Percentiles rank a stretch among this genome's conserved stretches.
phyloP scores from a whole-genome alignment of 768 basidiomycete species.

The Tulasnella sp. region DNA sequence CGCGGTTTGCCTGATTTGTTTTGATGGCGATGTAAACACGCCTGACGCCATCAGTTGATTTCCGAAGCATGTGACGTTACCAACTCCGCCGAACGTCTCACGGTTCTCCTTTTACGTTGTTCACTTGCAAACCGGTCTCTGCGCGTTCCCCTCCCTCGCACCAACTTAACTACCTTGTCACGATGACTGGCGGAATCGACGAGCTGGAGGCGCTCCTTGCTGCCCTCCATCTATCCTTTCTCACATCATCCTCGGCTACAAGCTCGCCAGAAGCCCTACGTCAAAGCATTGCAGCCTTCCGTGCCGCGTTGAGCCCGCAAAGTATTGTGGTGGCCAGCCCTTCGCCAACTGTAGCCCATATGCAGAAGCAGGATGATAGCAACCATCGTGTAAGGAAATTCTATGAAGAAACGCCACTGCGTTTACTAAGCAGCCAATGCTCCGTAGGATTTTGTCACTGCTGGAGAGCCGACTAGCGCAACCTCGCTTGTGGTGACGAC shows the following conservation, averaged over 20 bases:
- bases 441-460: neutral
- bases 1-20: no score
- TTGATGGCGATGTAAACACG: no score
- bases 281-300: neutral
- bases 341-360: no score
- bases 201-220: neutral
- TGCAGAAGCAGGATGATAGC: neutral
- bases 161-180: neutral
- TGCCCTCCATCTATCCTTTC: neutral
- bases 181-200: neutral
- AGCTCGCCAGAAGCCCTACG: neutral
- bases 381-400: no score
- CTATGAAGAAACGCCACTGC: no score
- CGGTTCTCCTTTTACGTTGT: no score
- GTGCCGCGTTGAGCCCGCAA: neutral
- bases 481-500: neutral
- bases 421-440: neutral
- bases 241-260: neutral
- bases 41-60: no score
- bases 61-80: no score
- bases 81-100: no score
- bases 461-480: neutral
- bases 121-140: no score
- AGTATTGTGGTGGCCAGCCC: neutral
- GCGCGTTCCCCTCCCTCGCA: no score